A percentile compares a stretch with the other conserved stretches of the same genome.
These are phyloP conservation scores for Lasiosphaeria miniovina DNA, from an alignment of 495 filamentous ascomycete genomes.

Conservation along the genomic window DNA sequence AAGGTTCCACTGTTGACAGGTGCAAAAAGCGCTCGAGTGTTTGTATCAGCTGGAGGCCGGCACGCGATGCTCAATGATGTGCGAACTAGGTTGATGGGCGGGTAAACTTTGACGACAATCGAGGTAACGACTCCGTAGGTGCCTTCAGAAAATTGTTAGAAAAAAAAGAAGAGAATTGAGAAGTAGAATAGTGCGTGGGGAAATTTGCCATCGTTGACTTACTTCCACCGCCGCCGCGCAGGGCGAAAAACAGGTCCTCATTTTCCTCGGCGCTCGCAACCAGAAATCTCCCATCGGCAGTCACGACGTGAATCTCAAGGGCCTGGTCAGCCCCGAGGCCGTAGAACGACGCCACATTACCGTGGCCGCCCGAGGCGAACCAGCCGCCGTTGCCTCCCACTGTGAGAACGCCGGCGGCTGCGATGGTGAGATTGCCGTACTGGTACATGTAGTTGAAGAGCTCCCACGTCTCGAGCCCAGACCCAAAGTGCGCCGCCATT, in stretches of 20 bases:
- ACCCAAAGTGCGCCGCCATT: constrained; percentile 42
- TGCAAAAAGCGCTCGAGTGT: constrained; percentile 25
- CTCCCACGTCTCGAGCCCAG: constrained; percentile 44
- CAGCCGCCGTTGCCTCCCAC: constrained; percentile 51
- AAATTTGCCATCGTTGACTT: not conserved
- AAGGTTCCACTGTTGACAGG: constrained; percentile 25
- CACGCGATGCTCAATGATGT: constrained; percentile 22
- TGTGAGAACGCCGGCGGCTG: constrained; percentile 44
- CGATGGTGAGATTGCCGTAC: constrained; percentile 33
- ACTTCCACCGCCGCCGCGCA: constrained; percentile 55
- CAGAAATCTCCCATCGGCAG: constrained; percentile 51
- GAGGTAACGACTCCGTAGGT: constrained; percentile 54
- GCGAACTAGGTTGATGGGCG: constrained; percentile 26
- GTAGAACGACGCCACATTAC: constrained; percentile 35
- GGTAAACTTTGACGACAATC: constrained; percentile 43
- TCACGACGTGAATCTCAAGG: constrained; percentile 52
- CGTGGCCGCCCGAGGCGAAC: constrained; percentile 52
- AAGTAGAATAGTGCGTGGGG: no score
- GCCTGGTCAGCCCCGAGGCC: constrained; percentile 52
- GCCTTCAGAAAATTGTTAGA: constrained; percentile 14
- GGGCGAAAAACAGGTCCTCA: constrained; percentile 60
- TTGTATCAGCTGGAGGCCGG: constrained; percentile 37
- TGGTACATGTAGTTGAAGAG: constrained; percentile 35
- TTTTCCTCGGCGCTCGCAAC: constrained; percentile 49
- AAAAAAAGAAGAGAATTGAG: not conserved